Evolutionary conservation across 495 filamentous ascomycete species (phyloP), one percentile per base, ranked within the genome.

Genomic region (Cladorrhinum samala): DNA sequence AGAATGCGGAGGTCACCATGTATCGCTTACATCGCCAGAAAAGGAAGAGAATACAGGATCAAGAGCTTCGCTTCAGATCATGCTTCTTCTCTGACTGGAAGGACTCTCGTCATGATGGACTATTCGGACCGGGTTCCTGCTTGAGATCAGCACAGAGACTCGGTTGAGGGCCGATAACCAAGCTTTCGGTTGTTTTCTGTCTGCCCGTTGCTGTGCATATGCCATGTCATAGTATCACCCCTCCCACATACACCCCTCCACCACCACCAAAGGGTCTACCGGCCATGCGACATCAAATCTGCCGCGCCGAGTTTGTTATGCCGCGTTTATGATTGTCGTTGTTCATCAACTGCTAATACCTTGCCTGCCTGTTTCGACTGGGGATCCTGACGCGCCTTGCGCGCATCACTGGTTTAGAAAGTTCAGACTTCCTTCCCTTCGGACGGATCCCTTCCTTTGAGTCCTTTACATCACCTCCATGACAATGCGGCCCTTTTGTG

Each of bases 251-350:
- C 41, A 13, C 41, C 16, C 41, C 41, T 24, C 47, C 30, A 37
- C 16, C 20, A 16, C 17, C 5, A 17, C 18, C 20, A 11, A n/a
- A 41, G 16, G 16, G 39, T 18, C 39, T 11, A 17, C 36, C 11
- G 36, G 21, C 9, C 14, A 25, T 33, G 37, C 23, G 17, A 33
- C 38, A 30, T 8, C 43, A 46, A 47, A 60, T 57, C 55, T 61
- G 56, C 57, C 55, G 57, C 25, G 40, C 51, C 24, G 40, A 46
- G 33, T 42, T 39, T 49, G 52, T 52, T 54, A 55, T 61, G 57
- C 58, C 63, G 60, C 33, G 52, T 52, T n/a, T 48, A 55, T 50
- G 56, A 61, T 60, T 56, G 37, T 38, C 54, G 27, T 27, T 50
- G 21, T 50, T 56, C 50, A 53, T 54, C 46, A 52, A 59, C 27